Evolutionary conservation across 768 basidiomycete genomes (phyloP).

Genomic region (Dictyophora rubrovolvata): DNA sequence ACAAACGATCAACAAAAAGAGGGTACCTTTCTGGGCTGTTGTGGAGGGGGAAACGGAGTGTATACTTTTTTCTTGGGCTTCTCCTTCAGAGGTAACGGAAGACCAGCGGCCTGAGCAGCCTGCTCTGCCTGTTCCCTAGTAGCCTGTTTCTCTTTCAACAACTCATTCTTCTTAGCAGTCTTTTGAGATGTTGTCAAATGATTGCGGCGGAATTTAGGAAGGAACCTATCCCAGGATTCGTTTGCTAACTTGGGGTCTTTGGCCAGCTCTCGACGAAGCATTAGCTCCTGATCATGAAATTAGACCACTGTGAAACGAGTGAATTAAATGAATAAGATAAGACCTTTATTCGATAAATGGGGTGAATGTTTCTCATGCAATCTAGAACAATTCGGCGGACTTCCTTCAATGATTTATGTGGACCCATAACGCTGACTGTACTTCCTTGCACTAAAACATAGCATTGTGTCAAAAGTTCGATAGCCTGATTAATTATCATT

Average conservation of each 20-base stretch:
- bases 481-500: slow-evolving; percentile 49
- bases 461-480: slow-evolving; percentile 91
- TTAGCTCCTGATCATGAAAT: slow-evolving; percentile 60
- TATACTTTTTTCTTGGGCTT: slow-evolving; percentile 79
- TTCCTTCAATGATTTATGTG: slow-evolving; percentile 90
- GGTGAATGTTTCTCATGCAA: slow-evolving; percentile 99
- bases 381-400: slow-evolving; percentile 93
- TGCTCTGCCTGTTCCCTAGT: slow-evolving; percentile 36
- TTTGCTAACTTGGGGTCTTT: slow-evolving; percentile 94
- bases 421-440: slow-evolving; percentile 97
- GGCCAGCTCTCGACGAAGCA: slow-evolving; percentile 95
- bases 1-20: not conserved
- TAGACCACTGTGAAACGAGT: not conserved
- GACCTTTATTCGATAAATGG: slow-evolving; percentile 97
- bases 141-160: slow-evolving; percentile 42
- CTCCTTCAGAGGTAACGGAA: slow-evolving; percentile 12
- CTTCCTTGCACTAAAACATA: slow-evolving; percentile 98
- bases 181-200: slow-evolving; percentile 93
- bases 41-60: slow-evolving; percentile 97
- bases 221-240: slow-evolving; percentile 95
- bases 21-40: slow-evolving; percentile 81
- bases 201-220: slow-evolving; percentile 89
- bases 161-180: slow-evolving; percentile 82
- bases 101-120: slow-evolving; percentile 48
- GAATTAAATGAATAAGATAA: slow-evolving; percentile 9